Evolutionary conservation across 2,329 filamentous ascomycete species (phyloP), one percentile per base, ranked within the genome.

Genomic region (Talaromyces marneffei): DNA sequence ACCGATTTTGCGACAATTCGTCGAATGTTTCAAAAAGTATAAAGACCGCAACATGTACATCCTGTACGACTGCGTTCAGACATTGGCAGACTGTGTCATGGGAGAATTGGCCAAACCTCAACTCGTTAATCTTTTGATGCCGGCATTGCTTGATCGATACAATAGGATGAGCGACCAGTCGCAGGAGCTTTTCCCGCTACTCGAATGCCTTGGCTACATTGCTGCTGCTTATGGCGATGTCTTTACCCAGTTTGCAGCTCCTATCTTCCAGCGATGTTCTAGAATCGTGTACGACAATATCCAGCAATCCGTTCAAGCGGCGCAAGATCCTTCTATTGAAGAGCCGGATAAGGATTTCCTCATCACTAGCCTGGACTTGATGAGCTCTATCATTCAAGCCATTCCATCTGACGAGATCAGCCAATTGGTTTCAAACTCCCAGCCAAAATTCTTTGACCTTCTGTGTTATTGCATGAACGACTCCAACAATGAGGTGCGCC

Each of bases 21-120:
- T 97, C 57, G 82, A 84, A 63, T 99, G 94, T 75, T 99, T 99
- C 76, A 84, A 82, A 58, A 92, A 90, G 76, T 99, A 97, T 85
- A 97, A 99, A 82, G 93, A 97, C 76, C 88, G 91, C 70, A 99
- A 99, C 79, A 97, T 97, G 86, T 97, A 95, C 79, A 95, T 97
- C 59, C 85, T 99, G 35, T 99, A 99, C 78, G 94, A 99, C 77
- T 97, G 94, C 74, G 91, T 99, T 35, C 94, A 99, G 78, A 99
- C 94, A 0, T 81, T 99, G 61, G 94, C 94, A 3, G 94, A 99
- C 75, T 89, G 91, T 70, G 89, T 97, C 59, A 92, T 91, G 10
- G 86, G 88, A 6, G 86, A 89, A 35, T 81, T 99, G 66, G 89
- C 91, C n/a, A 83, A 86, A 64, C 89, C 89, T 6, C 85, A 92